Percentiles rank a stretch among this genome's conserved stretches.
Conservation (phyloP, 306 rosid species). For the Vigna hirtella region DNA sequence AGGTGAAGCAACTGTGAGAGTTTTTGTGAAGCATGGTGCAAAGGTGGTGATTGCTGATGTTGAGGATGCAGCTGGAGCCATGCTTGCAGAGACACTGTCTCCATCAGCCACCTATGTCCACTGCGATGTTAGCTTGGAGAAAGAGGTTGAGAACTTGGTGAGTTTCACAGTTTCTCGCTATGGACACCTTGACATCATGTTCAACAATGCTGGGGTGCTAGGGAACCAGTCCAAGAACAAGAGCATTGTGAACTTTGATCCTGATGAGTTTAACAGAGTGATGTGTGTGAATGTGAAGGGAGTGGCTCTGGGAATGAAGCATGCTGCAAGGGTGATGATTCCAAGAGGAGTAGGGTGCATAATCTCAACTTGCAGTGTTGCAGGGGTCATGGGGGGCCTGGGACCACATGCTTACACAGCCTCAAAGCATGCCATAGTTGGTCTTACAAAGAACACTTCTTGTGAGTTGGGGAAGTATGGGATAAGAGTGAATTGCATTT, state of each 20-base stretch:
- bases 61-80: constrained; percentile 60
- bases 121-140: constrained; percentile 77
- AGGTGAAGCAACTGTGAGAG: constrained; percentile 78
- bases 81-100: constrained; percentile 62
- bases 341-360: constrained; percentile 69
- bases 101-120: constrained; percentile 63
- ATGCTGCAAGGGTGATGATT: constrained; percentile 88
- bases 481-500: constrained; percentile 81
- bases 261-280: constrained; percentile 67
- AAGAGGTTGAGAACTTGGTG: constrained; percentile 64
- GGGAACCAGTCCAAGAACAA: constrained; percentile 76
- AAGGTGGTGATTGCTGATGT: constrained; percentile 81
- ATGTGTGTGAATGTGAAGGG: constrained; percentile 91
- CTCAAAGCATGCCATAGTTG: constrained; percentile 92
- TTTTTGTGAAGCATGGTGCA: constrained; percentile 83
- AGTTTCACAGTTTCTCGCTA: constrained; percentile 55
- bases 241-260: constrained; percentile 76
- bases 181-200: constrained; percentile 77
- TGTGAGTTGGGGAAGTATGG: constrained; percentile 85
- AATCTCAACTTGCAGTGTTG: constrained; percentile 78
- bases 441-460: constrained; percentile 78
- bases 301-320: constrained; percentile 83
- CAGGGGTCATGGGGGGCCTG: constrained; percentile 78
- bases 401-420: constrained; percentile 95
- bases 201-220: constrained; percentile 89